Base-by-base conservation (phyloP, 2,329 filamentous ascomycete species). In the Penicillium freii region DNA sequence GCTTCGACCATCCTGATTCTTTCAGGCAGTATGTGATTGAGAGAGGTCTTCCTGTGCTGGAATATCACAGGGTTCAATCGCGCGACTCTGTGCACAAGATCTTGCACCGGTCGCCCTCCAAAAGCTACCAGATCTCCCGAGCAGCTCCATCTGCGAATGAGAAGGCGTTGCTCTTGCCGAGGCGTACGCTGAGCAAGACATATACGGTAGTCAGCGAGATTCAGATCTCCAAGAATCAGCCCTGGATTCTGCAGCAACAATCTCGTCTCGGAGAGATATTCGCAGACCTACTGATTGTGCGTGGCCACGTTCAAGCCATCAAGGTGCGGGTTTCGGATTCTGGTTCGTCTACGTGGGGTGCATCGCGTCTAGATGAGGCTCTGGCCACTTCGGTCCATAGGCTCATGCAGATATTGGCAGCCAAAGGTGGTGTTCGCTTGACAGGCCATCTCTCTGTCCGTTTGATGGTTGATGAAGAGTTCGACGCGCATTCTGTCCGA, bases 371-470 rank as follows among this genome's bases (percentile, higher is more conserved):
- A 0, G 74, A 82, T 8, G 84, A 83, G 0, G 73, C 78, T 0
- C 72, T 91, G 0, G 82, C 78, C 39, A 72, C 73, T 23, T 81
- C 82, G 1, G 88, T 92, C 82, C 78, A 87, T 0, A 75, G 75
- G 1, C 90, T 91, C 64, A 91, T 88, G 1, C 70, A 81, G 54
- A 75, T 72, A 11, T 85, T 88, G 54, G 84, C 84, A 0, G 68
- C 70, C 3, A 78, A 78, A 44, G 76, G 80, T 25, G 81, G 82
- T 1, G 52, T 71, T 15, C 65, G 69, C 3, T 76, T 89, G 66
- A 91, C 87, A 0, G 89, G 89, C 0, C 90, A 92, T 68, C 70
- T 92, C 33, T 87, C 83, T 19, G 87, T 92, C 53, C 86, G 90
- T 69, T 87, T 92, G 60, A 75, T 91, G 62, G 82, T 88, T 2